Evolutionary conservation across 2,329 filamentous ascomycete genomes (phyloP).

Genomic region (Exutisphaerella laricina): DNA sequence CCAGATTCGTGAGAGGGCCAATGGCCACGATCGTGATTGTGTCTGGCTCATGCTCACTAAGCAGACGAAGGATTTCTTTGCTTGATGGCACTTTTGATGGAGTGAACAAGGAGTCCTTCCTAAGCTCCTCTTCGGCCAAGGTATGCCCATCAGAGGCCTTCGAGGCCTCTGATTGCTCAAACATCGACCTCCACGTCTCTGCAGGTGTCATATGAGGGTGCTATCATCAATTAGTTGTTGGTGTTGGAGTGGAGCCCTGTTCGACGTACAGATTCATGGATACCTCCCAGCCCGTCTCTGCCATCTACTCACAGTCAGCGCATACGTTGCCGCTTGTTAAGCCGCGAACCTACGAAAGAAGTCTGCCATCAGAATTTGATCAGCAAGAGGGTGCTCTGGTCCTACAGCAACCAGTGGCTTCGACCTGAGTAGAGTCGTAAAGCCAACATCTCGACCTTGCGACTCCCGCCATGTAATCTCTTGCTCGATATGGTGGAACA

Average conservation of each 20-base stretch:
- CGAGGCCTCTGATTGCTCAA: slow-evolving; percentile 33
- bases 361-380: slow-evolving; percentile 62
- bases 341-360: slow-evolving; percentile 87
- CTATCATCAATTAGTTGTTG: no score
- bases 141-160: slow-evolving; percentile 29
- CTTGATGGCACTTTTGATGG: slow-evolving; percentile 70
- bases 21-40: slow-evolving; percentile 87
- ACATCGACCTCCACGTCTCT: slow-evolving; percentile 46
- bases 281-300: slow-evolving; percentile 45
- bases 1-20: slow-evolving; percentile 89
- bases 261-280: slow-evolving; percentile 35
- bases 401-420: slow-evolving; percentile 76
- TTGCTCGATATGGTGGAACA: slow-evolving; percentile 88
- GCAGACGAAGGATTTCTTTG: slow-evolving; percentile 80
- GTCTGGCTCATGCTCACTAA: slow-evolving; percentile 73
- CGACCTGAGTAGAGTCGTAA: slow-evolving; percentile 62
- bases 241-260: no score
- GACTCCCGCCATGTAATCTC: slow-evolving; percentile 77
- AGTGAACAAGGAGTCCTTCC: slow-evolving; percentile 55
- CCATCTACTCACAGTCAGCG: slow-evolving; percentile 36
- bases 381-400: slow-evolving; percentile 76
- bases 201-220: slow-evolving; percentile 45
- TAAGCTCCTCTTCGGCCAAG: slow-evolving; percentile 35
- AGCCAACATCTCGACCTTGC: slow-evolving; percentile 63
- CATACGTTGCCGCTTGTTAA: no score